Conservation (phyloP, 768 basidiomycete species). For the Tulasnella sp. region DNA sequence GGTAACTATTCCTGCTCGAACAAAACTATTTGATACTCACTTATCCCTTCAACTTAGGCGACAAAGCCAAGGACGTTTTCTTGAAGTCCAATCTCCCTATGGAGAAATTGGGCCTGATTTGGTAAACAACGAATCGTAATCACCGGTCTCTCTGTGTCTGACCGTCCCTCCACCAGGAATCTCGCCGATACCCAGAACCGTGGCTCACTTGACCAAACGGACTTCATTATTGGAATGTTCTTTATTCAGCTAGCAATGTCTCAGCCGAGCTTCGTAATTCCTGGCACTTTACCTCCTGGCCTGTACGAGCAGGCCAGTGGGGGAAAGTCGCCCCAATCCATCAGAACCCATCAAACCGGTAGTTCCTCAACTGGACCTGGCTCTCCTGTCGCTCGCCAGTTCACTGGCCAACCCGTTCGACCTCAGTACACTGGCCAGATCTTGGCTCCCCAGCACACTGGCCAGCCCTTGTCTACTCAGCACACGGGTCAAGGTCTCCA, state of each 20-base stretch:
- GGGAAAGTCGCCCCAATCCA: conserved; percentile 7
- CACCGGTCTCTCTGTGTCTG: neutral
- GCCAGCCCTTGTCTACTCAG: conserved; percentile 20
- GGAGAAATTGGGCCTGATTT: conserved; percentile 85
- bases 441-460: neutral
- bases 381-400: neutral
- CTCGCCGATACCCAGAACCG: conserved; percentile 92
- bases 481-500: conserved; percentile 38
- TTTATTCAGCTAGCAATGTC: conserved; percentile 91
- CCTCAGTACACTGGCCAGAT: conserved; percentile 39
- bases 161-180: conserved; percentile 40
- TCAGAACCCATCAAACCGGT: conserved; percentile 3
- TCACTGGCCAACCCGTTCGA: conserved; percentile 27
- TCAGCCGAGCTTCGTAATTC: conserved; percentile 56
- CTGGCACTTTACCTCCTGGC: conserved; percentile 63
- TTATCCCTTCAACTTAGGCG: conserved; percentile 35
- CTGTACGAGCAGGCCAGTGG: conserved; percentile 67
- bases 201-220: conserved; percentile 75
- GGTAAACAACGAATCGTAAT: conserved; percentile 34
- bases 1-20: conserved; percentile 32
- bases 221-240: conserved; percentile 95
- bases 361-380: neutral
- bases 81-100: conserved; percentile 79
- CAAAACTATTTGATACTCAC: neutral
- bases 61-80: conserved; percentile 83